These are phyloP conservation scores for Pseudogymnoascus pannorum DNA, from an alignment of 2,329 filamentous ascomycete species.

Conservation along the genomic window DNA sequence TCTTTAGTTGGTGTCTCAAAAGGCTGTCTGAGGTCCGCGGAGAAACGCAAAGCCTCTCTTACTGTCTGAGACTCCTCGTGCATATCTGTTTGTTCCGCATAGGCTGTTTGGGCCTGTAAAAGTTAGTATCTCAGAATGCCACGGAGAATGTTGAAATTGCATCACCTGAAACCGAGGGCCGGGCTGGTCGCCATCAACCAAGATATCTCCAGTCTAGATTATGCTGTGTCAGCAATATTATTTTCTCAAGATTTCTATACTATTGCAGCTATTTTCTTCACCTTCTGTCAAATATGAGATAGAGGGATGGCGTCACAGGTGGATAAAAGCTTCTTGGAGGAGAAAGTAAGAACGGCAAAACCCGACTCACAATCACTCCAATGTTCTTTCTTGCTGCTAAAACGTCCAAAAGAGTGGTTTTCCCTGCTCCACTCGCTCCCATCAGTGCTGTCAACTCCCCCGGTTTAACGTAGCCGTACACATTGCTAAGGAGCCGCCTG, in stretches of 20 bases:
- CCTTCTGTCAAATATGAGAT: too few species aligned
- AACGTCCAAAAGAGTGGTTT: constrained; percentile 79
- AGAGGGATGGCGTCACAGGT: too few species aligned
- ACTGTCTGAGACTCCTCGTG: constrained; percentile 78
- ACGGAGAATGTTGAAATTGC: too few species aligned
- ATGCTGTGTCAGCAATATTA: too few species aligned
- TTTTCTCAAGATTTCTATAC: too few species aligned
- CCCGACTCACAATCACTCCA: constrained; percentile 82
- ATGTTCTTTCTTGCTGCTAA: constrained; percentile 79
- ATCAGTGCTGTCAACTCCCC: constrained; percentile 62
- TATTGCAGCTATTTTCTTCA: too few species aligned
- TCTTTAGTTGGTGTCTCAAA: constrained; percentile 61
- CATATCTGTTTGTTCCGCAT: constrained; percentile 87
- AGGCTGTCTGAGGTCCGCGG: constrained; percentile 80
- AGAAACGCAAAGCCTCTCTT: constrained; percentile 80
- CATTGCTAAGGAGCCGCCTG: constrained; percentile 66
- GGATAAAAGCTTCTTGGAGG: too few species aligned
- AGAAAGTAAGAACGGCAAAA: too few species aligned
- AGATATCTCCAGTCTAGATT: constrained; percentile 78
- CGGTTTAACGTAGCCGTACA: constrained; percentile 73
- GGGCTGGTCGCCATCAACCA: constrained; percentile 56
- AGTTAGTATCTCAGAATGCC: too few species aligned
- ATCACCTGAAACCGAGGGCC: constrained; percentile 82
- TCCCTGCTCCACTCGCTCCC: constrained; percentile 62
- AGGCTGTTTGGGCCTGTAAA: constrained; percentile 56